Conservation (phyloP, 1,284 basidiomycete species). For the Limonomyces culmigenus region DNA sequence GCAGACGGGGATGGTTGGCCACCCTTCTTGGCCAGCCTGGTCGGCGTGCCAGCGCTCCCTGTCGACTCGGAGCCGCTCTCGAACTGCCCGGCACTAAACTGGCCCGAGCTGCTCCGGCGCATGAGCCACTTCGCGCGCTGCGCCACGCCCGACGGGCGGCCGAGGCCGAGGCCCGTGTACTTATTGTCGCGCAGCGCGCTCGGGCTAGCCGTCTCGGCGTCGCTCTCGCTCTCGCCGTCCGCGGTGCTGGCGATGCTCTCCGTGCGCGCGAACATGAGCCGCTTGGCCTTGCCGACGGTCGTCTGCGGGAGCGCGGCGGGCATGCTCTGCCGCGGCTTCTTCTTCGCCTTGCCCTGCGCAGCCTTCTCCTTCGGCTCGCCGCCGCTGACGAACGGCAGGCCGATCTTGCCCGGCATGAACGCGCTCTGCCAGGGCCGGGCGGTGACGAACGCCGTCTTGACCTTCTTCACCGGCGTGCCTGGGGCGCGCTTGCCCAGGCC, state of each 20-base stretch:
- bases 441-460: slow-evolving; percentile 34
- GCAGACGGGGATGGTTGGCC: not conserved
- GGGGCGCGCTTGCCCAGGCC: slow-evolving; percentile 45
- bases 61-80: slow-evolving; percentile 49
- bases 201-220: slow-evolving; percentile 35
- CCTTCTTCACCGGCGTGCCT: slow-evolving; percentile 64
- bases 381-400: slow-evolving; percentile 27
- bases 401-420: slow-evolving; percentile 42
- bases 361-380: slow-evolving; percentile 8
- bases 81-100: no score
- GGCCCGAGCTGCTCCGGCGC: slow-evolving; percentile 60
- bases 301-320: slow-evolving; percentile 31
- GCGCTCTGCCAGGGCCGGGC: slow-evolving; percentile 67
- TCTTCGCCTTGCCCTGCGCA: slow-evolving; percentile 17
- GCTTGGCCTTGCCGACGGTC: not conserved
- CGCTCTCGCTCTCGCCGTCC: slow-evolving; percentile 8
- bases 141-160: slow-evolving; percentile 26
- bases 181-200: slow-evolving; percentile 26
- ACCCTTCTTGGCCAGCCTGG: slow-evolving; percentile 17
- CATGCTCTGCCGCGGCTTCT: slow-evolving; percentile 53
- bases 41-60: slow-evolving; percentile 47
- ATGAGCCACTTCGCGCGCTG: slow-evolving; percentile 38
- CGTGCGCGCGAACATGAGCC: no score
- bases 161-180: slow-evolving; percentile 53
- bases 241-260: slow-evolving; percentile 9